These are phyloP conservation scores for Xerocomellus chrysenteron DNA, from an alignment of 768 basidiomycete species.

Conservation along the genomic window DNA sequence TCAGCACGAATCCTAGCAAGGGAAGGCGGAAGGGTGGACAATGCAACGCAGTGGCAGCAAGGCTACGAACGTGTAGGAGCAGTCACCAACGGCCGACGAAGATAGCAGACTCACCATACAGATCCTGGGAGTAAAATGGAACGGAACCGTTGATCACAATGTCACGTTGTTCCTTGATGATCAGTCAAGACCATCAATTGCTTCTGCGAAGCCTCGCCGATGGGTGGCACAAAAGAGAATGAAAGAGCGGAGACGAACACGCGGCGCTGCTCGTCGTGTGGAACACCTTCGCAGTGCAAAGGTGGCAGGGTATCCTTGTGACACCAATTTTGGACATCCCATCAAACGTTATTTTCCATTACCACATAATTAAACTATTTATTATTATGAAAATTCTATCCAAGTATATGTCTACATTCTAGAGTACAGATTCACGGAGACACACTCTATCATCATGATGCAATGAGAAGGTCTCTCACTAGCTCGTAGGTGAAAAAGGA, in stretches of 20 bases:
- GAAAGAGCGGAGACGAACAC: conserved; percentile 17
- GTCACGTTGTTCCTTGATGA: conserved; percentile 11
- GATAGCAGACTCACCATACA: conserved; percentile 26
- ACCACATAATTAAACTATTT: conserved; percentile 6
- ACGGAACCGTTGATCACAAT: conserved; percentile 1
- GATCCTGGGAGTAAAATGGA: conserved; percentile 14
- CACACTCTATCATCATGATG: conserved; percentile 13
- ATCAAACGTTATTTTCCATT: conserved; percentile 8
- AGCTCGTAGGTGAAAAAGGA: conserved; percentile 84
- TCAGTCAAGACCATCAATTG: conserved; percentile 29
- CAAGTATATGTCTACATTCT: background rate
- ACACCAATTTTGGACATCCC: conserved; percentile 9
- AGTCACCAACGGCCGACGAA: conserved; percentile 1
- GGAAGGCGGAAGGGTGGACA: conserved; percentile 10
- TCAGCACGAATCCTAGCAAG: conserved; percentile 16
- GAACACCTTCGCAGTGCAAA: conserved; percentile 6
- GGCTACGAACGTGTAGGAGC: conserved; percentile 22
- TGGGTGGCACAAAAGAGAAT: conserved; percentile 4
- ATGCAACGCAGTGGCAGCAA: conserved; percentile 27
- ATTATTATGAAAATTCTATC: background rate
- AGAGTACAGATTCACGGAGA: background rate
- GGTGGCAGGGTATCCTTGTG: background rate
- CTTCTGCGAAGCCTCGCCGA: conserved; percentile 6
- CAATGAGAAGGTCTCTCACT: conserved; percentile 50
- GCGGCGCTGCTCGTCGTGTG: conserved; percentile 19